Base-by-base conservation (phyloP, 331 rosid species). In the Quercus tomentella region DNA sequence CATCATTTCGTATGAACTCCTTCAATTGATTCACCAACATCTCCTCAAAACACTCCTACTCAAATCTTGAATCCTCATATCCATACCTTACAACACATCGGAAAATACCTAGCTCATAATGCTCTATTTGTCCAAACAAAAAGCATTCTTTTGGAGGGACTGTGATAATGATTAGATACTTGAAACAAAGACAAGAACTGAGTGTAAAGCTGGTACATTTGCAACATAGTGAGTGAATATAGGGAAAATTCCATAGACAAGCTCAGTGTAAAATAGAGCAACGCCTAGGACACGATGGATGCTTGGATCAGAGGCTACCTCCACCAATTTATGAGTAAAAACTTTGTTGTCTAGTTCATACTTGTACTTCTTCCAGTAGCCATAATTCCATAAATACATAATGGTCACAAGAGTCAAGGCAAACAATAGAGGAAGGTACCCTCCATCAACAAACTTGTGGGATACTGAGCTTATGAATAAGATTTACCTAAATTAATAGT, bases 211-310 rank as follows among this genome's bases (percentile, higher is more conserved):
- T 2, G 97, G 94, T 18, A 88, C 83, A 77, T 87, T 88, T 7
- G 14, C 79, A 8, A 83, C 74, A 58, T 84, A 90, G 28, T 90
- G 91, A 63, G 83, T 84, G 90, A 92, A 26, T 26, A 26, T 26
- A 1, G 94, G 97, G 3, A 90, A 92, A 41, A 92, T 84, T 17
- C 91, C 97, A 6, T 90, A 92, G 71, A 88, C 97, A 52, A 92
- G 89, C 62, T 89, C 93, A 0, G 94, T 89, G 78, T 92, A 86
- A 81, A 92, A 92, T 73, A 92, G 75, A 49, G 91, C 92, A 5
- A 88, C 75, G 4, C 97, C 93, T 0, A 88, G 85, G 2, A 88
- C 7, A 18, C 92, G 79, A 49, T 62, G 56, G 2, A 87, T 6
- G 1, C 28, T 74, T 2, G 84, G 14, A 75, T 72, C 11, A 5